phyloP scores from a whole-genome alignment of 1,139 yeast species.

The Kodamaea anthophila region DNA sequence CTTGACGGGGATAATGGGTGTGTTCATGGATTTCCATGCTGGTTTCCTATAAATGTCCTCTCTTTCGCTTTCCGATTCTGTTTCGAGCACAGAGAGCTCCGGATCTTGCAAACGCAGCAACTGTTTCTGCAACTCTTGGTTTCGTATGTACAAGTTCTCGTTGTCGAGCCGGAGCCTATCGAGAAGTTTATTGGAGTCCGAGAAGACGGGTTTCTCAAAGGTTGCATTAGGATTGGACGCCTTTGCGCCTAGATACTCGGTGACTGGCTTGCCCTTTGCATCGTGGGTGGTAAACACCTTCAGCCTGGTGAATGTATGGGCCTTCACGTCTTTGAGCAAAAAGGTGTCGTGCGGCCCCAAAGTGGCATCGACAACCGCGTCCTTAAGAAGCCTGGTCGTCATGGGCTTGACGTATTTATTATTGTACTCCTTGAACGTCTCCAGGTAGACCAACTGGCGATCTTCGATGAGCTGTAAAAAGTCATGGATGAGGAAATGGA shows the following conservation, averaged over 20 bases:
- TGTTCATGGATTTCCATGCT: conserved; percentile 4
- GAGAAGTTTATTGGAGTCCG: conserved; percentile 12
- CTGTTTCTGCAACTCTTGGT: conserved; percentile 11
- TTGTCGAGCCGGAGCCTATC: conserved; percentile 11
- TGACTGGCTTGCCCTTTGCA: conserved; percentile 29
- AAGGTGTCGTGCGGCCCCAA: conserved; percentile 28
- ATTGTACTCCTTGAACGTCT: conserved; percentile 60
- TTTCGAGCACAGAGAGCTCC: conserved; percentile 5
- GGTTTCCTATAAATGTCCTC: conserved; percentile 2
- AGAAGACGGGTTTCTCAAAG: conserved; percentile 6
- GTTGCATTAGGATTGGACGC: conserved; percentile 1
- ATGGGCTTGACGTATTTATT: conserved; percentile 61
- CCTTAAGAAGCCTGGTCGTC: conserved; percentile 47
- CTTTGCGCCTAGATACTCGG: conserved; percentile 9
- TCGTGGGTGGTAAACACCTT: conserved; percentile 44
- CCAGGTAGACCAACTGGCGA: conserved; percentile 54
- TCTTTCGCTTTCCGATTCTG: conserved; percentile 6
- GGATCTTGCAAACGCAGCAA: conserved; percentile 7
- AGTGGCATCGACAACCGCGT: conserved; percentile 63
- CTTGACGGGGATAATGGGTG: conserved; percentile 6
- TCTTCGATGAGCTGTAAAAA: conserved; percentile 50
- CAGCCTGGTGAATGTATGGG: conserved; percentile 30
- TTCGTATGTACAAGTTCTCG: conserved; percentile 10
- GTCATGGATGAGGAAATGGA: conserved; percentile 34
- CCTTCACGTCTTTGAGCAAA: conserved; percentile 26